Base-by-base conservation (phyloP, 75 land plant species). In the Pinus taeda region DNA sequence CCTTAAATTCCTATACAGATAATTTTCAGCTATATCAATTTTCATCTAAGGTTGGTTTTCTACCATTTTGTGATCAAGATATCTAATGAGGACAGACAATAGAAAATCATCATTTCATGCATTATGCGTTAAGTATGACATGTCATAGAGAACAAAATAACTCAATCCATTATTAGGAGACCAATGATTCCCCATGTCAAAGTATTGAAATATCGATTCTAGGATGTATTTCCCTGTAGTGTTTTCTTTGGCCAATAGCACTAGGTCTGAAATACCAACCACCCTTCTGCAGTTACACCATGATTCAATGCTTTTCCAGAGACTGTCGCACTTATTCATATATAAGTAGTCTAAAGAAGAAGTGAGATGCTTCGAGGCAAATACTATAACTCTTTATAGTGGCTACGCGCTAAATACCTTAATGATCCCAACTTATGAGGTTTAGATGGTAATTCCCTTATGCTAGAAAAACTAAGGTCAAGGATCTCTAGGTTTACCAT, bases 51-150 rank as follows among this genome's bases (percentile, higher is more conserved):
- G 85, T 71, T 97, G 98, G 36, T 89, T 79, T 59, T 72, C 73
- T 58, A 93, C 86, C 85, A 88, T 91, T 76, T 88, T 96, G 76
- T 96, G 98, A 81, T 96, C 98, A 76, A 96, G 82, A 78, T 91
- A 94, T 21, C 90, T 90, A 17, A 96, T 85, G 8, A 91, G 78
- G 61, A 82, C 78, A 30, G 87, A 83, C 26, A 95, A 83, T 57
- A 97, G 76, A 64, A 97, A 91, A 36, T 88, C 83, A 75, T 94
- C 99, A 72, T 53, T 12, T 21, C 3, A 24, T 12, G 29, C 15
- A 8, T 14, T 17, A 42, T 71, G 18, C 12, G 4, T 18, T 45
- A 49, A 5, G 15, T 18, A 15, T 42, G 8, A 33, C n/a, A 21
- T 5, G 12, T 15, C 24, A 71, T 88, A 89, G 61, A 96, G 74